Evolutionary conservation across 2,329 filamentous ascomycete genomes (phyloP), one percentile per base, ranked within the genome.

Genomic region (Sporothrix schenckii): DNA sequence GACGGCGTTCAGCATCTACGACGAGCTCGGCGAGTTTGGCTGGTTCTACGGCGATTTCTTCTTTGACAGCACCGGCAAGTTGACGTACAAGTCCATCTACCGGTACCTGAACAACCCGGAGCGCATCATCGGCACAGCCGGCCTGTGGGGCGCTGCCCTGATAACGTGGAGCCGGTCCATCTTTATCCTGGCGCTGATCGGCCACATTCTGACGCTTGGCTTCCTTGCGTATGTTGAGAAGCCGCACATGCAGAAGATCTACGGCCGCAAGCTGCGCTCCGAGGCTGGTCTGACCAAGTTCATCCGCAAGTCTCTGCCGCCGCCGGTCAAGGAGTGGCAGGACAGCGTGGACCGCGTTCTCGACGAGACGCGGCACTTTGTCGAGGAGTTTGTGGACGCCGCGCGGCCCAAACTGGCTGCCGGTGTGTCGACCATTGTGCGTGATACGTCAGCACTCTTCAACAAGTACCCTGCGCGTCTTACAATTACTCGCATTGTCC

Each of bases 31-130:
- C 70, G 95, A 99, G 77, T 99, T 98, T 77, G 95, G 95, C 76
- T 99, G 94, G 94, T 98, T 98, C 84, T 98, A 94, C 77, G 95
- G 95, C 21, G 95, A 99, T 79, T 99, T 98, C 83, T 98, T 99
- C 85, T 97, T 95, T 78, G 93, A 97, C 72, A 91, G 92, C 60
- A 88, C 90, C 13, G 90, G 91, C 14, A 97, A 95, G 80, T 85
- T 98, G 72, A 98, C 92, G 0, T 99, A 99, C 81, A 93, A 91
- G 75, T 96, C 94, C 73, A 99, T 99, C 76, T 99, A 99, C 80
- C 93, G 95, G 63, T 99, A 97, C 81, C 84, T 99, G 74, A 99
- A 99, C 82, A 99, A 98, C 77, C 95, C 95, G 0, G 95, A 99
- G 80, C 91, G 94, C 70, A 90, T 98, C 52, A 90, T 99, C 74